phyloP scores from a whole-genome alignment of 306 rosid genomes.

The Spatholobus suberectus region DNA sequence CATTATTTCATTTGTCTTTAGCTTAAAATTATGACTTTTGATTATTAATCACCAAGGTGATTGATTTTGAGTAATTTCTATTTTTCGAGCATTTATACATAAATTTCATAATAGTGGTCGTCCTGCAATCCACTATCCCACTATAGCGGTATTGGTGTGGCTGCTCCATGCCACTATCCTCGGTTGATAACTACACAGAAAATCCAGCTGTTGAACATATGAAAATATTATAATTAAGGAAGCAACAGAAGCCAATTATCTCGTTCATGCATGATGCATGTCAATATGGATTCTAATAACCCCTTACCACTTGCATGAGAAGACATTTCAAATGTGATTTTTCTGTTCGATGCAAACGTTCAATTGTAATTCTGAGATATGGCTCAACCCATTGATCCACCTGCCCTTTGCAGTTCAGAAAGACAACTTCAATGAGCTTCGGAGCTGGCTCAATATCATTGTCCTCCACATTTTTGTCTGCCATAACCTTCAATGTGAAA shows the following conservation, averaged over 20 bases:
- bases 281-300: constrained; percentile 7
- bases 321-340: constrained; percentile 86
- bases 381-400: constrained; percentile 98
- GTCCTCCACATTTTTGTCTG: constrained; percentile 89
- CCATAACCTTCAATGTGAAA: constrained; percentile 64
- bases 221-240: constrained; percentile 1
- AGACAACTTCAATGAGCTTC: constrained; percentile 84
- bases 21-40: not conserved
- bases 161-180: not conserved
- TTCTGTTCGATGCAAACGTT: constrained; percentile 76
- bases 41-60: not conserved
- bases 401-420: constrained; percentile 94
- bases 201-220: not conserved
- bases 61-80: not conserved
- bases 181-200: not conserved
- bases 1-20: not conserved
- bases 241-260: not conserved
- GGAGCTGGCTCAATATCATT: constrained; percentile 92
- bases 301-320: constrained; percentile 89
- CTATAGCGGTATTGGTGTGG: not conserved
- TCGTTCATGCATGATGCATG: not conserved
- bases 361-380: constrained; percentile 78
- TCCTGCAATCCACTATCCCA: not conserved
- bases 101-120: not conserved
- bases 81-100: not conserved